Percentiles rank a stretch among this genome's conserved stretches.
Conservation (phyloP, 2,329 filamentous ascomycete species). For the Apiospora koreana region DNA sequence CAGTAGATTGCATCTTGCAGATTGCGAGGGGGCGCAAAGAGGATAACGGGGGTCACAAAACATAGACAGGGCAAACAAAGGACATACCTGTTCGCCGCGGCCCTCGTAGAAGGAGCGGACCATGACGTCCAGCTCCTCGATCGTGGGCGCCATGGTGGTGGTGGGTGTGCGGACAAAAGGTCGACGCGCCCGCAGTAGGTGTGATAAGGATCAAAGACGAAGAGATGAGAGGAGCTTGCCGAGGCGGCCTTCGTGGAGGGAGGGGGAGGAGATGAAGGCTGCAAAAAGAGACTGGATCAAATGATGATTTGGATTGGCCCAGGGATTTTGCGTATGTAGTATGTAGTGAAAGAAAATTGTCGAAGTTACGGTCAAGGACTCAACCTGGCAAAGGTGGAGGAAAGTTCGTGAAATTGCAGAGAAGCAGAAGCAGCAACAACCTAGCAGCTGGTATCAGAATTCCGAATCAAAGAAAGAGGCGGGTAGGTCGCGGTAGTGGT, state of each 20-base stretch:
- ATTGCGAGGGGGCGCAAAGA: slow-evolving; percentile 19
- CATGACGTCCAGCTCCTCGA: slow-evolving; percentile 93
- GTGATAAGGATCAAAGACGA: slow-evolving; percentile 1
- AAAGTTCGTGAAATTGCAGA: slow-evolving; percentile 7
- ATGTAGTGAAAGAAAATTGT: not conserved
- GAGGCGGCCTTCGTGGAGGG: slow-evolving; percentile 7
- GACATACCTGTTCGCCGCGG: slow-evolving; percentile 83
- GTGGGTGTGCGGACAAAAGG: slow-evolving; percentile 22
- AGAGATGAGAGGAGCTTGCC: slow-evolving; percentile 8
- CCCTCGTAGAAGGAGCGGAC: slow-evolving; percentile 98
- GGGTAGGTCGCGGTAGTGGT: slow-evolving; percentile 5
- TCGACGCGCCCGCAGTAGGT: slow-evolving; percentile 13
- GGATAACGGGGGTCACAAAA: slow-evolving; percentile 15
- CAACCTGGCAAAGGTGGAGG: slow-evolving; percentile 9
- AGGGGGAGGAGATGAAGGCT: not conserved
- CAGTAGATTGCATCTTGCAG: slow-evolving; percentile 30
- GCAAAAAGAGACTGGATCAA: not conserved
- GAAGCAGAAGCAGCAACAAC: not conserved
- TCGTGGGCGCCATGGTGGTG: slow-evolving; percentile 65
- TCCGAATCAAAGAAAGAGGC: slow-evolving; percentile 6
- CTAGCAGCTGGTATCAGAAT: slow-evolving; percentile 7
- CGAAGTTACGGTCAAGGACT: slow-evolving; percentile 8
- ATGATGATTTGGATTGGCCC: not conserved
- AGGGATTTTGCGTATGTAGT: not conserved
- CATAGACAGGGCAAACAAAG: slow-evolving; percentile 9